These are phyloP conservation scores for Daedalea quercina DNA, from an alignment of 768 basidiomycete genomes.

Conservation along the genomic window DNA sequence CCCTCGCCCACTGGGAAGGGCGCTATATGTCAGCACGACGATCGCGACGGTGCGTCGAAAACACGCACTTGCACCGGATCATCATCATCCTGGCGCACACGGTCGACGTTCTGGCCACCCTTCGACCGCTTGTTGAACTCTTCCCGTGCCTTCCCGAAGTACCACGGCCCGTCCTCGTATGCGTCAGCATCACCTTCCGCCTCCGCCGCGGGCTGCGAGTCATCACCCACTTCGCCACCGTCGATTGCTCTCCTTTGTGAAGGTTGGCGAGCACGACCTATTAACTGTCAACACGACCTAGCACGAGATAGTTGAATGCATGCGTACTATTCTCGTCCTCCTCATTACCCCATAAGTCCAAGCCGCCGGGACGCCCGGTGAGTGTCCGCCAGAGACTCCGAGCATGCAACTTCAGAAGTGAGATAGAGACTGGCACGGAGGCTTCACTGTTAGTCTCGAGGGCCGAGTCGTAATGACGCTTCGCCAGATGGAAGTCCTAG, in stretches of 20 bases:
- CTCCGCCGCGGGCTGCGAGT: conserved; percentile 1
- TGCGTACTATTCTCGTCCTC: conserved; percentile 36
- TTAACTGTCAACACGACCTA: not conserved
- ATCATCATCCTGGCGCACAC: conserved; percentile 44
- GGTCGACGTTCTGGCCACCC: conserved; percentile 27
- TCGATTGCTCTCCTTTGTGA: conserved; percentile 15
- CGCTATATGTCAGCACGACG: not conserved
- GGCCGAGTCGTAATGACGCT: conserved; percentile 90
- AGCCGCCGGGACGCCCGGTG: conserved; percentile 52
- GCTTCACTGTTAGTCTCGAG: conserved; percentile 85
- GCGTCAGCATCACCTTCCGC: conserved; percentile 18
- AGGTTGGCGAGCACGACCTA: conserved; percentile 13
- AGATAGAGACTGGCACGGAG: conserved; percentile 80
- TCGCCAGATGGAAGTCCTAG: conserved; percentile 94
- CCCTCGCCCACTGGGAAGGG: conserved; percentile 63
- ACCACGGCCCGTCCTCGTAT: conserved; percentile 47
- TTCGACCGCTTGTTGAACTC: conserved; percentile 58
- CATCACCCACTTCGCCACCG: conserved; percentile 4
- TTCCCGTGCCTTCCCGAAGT: conserved; percentile 75
- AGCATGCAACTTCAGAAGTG: conserved; percentile 73
- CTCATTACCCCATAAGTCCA: conserved; percentile 60
- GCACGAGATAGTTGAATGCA: not conserved
- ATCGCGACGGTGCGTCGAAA: not conserved
- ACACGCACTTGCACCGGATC: conserved; percentile 62
- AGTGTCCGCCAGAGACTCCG: conserved; percentile 78